Evolutionary conservation across 805 yeast species (phyloP), one percentile per base, ranked within the genome.

Genomic region (Crinitomyces ghanaensis): DNA sequence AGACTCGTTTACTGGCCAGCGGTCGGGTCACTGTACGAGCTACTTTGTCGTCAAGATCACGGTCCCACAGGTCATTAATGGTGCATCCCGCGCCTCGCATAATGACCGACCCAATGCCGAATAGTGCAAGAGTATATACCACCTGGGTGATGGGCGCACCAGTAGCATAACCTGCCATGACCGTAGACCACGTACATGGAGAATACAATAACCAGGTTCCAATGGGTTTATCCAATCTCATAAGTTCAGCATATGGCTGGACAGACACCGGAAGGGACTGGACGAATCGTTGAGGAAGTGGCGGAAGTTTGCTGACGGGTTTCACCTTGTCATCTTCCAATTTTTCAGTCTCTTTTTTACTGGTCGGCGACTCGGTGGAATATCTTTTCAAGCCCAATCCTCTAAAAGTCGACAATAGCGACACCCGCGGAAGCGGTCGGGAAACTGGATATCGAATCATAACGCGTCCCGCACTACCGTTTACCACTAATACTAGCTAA

Each of bases 1-100:
- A 50, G 13, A 91, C 85, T 41, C 86, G 64, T 0, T 93, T 88
- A 22, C 93, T 72, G 0, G 99, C 86, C 31, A 91, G 67, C n/a
- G 99, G 99, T 49, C 99, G 65, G 49, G 77, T 83, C 31, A 76
- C 70, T 2, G 97, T 88, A 43, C 99, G 69, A 6, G 79, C 78
- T 3, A 91, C 98, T 54, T 84, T 70, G 42, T 69, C 66, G 50
- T 91, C 99, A 31, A 86, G 63, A 39, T 88, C 66, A 34, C 84
- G 63, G 53, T 91, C 99, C 52, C 77, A 63, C 28, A 88, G 63
- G 56, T 91, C 99, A 53, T 91, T 91, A 35, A 91, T 77, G 0
- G 95, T 86, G 54, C 99, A 91, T 0, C 98, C 99, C 2, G 95
- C 96, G 18, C 97, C 95, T 55, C 99, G 70, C 94, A 93, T 91